These are phyloP conservation scores for Stachybotrys chlorohalonatus DNA, from an alignment of 2,329 filamentous ascomycete genomes.

Conservation along the genomic window DNA sequence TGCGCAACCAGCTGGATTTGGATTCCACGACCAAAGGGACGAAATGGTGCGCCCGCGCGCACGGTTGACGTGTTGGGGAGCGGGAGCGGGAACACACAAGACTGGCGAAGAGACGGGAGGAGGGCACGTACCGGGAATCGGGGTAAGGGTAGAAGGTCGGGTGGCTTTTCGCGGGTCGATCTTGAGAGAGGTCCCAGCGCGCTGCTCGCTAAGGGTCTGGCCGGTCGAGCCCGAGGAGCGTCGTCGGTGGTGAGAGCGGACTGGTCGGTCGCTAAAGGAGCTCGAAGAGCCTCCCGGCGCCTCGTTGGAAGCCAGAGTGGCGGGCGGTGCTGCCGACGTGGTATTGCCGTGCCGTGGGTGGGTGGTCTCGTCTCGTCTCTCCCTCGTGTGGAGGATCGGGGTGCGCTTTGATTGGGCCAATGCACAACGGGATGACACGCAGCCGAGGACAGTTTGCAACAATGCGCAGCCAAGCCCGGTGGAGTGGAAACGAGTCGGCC, in stretches of 20 bases:
- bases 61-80: slow-evolving; percentile 2
- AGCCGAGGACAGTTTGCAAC: neutral
- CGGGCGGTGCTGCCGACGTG: slow-evolving; percentile 2
- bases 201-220: slow-evolving; percentile 20
- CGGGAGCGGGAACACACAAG: neutral
- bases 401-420: neutral
- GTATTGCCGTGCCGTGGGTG: neutral
- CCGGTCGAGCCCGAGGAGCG: slow-evolving; percentile 32
- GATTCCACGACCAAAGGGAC: slow-evolving; percentile 5
- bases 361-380: neutral
- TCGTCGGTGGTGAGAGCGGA: slow-evolving; percentile 39
- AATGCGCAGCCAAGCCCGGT: neutral
- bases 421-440: neutral
- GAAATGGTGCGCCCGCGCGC: neutral
- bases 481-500: too few relatives aligned
- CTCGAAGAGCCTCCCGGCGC: slow-evolving; percentile 43
- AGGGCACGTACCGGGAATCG: slow-evolving; percentile 44
- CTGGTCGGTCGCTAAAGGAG: slow-evolving; percentile 41
- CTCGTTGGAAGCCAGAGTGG: slow-evolving; percentile 43
- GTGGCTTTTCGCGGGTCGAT: slow-evolving; percentile 19
- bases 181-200: slow-evolving; percentile 18
- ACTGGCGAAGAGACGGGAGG: slow-evolving; percentile 1
- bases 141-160: slow-evolving; percentile 30
- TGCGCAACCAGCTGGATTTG: neutral
- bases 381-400: neutral